These are phyloP conservation scores for Epichloe coenophiala DNA, from an alignment of 2,329 filamentous ascomycete genomes.

Conservation along the genomic window DNA sequence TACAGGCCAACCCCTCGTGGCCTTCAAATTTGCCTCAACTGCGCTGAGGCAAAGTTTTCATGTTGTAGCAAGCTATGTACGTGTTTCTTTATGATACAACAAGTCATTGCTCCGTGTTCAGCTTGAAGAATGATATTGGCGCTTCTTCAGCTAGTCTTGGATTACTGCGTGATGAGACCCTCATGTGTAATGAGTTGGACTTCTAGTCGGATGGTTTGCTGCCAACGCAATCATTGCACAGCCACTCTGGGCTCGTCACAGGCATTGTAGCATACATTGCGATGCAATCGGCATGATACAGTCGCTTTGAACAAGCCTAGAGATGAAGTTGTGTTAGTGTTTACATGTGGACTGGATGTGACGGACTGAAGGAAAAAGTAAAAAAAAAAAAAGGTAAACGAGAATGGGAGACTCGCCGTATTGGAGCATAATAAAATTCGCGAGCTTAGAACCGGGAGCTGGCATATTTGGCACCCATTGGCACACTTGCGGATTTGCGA, in stretches of 20 bases:
- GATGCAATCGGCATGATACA: constrained; percentile 38
- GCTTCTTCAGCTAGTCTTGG: neutral
- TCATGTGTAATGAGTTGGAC: neutral
- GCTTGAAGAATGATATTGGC: neutral
- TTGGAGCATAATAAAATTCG: constrained; percentile 36
- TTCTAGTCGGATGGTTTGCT: constrained; percentile 13
- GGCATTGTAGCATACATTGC: constrained; percentile 21
- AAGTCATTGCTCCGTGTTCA: neutral
- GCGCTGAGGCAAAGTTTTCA: neutral
- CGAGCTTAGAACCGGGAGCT: constrained; percentile 33
- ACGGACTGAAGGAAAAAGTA: neutral
- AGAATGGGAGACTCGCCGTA: constrained; percentile 22
- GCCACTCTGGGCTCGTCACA: constrained; percentile 25
- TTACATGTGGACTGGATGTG: neutral
- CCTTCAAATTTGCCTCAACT: neutral
- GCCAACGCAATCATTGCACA: constrained; percentile 28
- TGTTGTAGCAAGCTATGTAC: neutral
- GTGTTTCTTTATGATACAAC: neutral
- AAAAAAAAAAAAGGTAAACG: neutral
- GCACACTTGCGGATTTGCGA: constrained; percentile 27
- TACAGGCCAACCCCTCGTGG: no score
- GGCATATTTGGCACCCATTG: constrained; percentile 34
- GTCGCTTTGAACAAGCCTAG: constrained; percentile 28
- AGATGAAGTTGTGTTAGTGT: neutral
- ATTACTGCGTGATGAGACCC: neutral